A percentile compares a stretch with the other conserved stretches of the same genome.
Evolutionary conservation across 2,329 filamentous ascomycete genomes (phyloP).

Genomic region (Claviceps digitariae): DNA sequence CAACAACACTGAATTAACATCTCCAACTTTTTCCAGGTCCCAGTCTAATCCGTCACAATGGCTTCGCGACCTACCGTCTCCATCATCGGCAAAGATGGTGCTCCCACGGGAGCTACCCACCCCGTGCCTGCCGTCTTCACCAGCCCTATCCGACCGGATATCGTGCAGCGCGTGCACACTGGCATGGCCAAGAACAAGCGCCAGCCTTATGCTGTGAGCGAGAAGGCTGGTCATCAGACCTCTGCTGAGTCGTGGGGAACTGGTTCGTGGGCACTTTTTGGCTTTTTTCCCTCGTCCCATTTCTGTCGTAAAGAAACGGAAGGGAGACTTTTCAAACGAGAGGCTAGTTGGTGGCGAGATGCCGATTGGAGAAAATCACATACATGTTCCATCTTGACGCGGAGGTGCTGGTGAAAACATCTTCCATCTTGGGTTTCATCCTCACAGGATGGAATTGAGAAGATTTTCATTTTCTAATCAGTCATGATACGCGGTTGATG

Average conservation of each 20-base stretch:
- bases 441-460: no score
- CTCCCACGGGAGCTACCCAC: conserved; percentile 76
- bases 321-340: neutral
- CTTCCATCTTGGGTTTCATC: neutral
- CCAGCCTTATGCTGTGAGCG: conserved; percentile 97
- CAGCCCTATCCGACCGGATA: conserved; percentile 94
- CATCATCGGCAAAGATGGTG: conserved; percentile 93
- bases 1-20: neutral
- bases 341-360: neutral
- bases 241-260: conserved; percentile 99
- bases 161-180: conserved; percentile 97
- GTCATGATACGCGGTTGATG: neutral
- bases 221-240: conserved; percentile 99
- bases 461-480: neutral
- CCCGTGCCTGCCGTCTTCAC: conserved; percentile 94
- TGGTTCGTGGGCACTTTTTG: conserved; percentile 48
- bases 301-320: neutral
- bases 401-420: neutral
- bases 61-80: conserved; percentile 95
- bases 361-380: neutral
- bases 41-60: conserved; percentile 47
- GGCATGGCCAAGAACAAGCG: conserved; percentile 99
- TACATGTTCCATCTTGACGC: neutral
- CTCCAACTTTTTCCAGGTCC: conserved; percentile 5
- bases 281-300: neutral